Evolutionary conservation across 768 basidiomycete genomes (phyloP).

Genomic region (Agrocybe chaxingu): DNA sequence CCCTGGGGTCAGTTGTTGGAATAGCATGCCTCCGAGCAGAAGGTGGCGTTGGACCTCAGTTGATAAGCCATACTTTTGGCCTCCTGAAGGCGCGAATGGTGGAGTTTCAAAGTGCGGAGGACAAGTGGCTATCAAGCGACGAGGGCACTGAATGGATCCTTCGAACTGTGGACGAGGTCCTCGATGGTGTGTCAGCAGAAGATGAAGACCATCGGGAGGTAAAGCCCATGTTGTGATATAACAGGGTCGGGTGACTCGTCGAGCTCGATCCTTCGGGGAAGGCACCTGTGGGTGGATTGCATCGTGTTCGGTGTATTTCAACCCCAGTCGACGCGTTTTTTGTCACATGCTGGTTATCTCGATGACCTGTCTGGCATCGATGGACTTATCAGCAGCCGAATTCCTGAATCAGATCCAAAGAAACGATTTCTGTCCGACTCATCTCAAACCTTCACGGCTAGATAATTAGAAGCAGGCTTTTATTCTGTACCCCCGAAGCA

Average conservation of each 20-base stretch:
- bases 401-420: conserved; percentile 9
- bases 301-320: conserved; percentile 37
- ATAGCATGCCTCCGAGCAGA: conserved; percentile 85
- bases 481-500: conserved; percentile 1
- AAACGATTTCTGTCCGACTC: conserved; percentile 11
- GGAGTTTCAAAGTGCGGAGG: conserved; percentile 61
- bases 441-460: conserved; percentile 22
- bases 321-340: conserved; percentile 19
- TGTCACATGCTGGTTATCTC: conserved; percentile 30
- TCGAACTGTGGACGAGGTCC: conserved; percentile 75
- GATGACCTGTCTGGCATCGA: conserved; percentile 25
- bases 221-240: conserved; percentile 60
- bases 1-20: conserved; percentile 80
- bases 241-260: conserved; percentile 34
- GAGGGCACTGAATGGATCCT: conserved; percentile 90
- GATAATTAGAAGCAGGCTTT: not conserved
- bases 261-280: conserved; percentile 18
- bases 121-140: conserved; percentile 78
- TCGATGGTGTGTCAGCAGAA: conserved; percentile 64
- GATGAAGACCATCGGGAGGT: conserved; percentile 32
- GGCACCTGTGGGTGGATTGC: conserved; percentile 32
- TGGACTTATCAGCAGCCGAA: conserved; percentile 10
- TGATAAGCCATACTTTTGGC: conserved; percentile 87
- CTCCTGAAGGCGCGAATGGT: conserved; percentile 77
- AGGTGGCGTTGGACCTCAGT: conserved; percentile 79